Evolutionary conservation across 2,329 filamentous ascomycete genomes (phyloP).

Genomic region (Karstenula rhodostoma): DNA sequence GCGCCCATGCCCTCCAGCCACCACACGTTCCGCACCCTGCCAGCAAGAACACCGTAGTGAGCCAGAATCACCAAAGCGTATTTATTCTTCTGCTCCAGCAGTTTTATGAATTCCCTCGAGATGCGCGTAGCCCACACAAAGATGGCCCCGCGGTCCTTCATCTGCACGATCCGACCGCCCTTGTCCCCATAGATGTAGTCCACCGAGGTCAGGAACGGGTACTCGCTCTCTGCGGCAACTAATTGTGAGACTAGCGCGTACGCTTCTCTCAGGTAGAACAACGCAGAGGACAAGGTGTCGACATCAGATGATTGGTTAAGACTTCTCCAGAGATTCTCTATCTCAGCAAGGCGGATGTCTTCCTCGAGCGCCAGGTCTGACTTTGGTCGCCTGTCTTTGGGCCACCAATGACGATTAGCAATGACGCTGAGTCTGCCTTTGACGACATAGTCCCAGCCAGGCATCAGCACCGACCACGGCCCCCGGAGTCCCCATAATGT

Average conservation of each 20-base stretch:
- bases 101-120: slow-evolving; percentile 38
- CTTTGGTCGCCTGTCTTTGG: slow-evolving; percentile 29
- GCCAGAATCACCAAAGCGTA: slow-evolving; percentile 49
- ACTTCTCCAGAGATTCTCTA: slow-evolving; percentile 38
- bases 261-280: slow-evolving; percentile 37
- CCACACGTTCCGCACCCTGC: slow-evolving; percentile 44
- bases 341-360: slow-evolving; percentile 33
- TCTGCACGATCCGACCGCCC: slow-evolving; percentile 28
- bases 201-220: slow-evolving; percentile 36
- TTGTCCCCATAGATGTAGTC: slow-evolving; percentile 40
- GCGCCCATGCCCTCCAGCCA: slow-evolving; percentile 46
- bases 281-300: slow-evolving; percentile 31
- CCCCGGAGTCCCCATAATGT: slow-evolving; percentile 44
- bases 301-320: slow-evolving; percentile 15
- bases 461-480: slow-evolving; percentile 39
- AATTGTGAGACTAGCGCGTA: slow-evolving; percentile 44
- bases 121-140: slow-evolving; percentile 43
- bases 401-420: slow-evolving; percentile 46
- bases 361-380: slow-evolving; percentile 37
- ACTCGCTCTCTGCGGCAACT: slow-evolving; percentile 31
- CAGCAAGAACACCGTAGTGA: slow-evolving; percentile 49
- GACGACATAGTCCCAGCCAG: slow-evolving; percentile 42
- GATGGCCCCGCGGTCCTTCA: slow-evolving; percentile 45
- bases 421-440: slow-evolving; percentile 38
- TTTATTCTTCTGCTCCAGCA: slow-evolving; percentile 40